Evolutionary conservation across 305 asterid genomes (phyloP).

Genomic region (Lippia alba): DNA sequence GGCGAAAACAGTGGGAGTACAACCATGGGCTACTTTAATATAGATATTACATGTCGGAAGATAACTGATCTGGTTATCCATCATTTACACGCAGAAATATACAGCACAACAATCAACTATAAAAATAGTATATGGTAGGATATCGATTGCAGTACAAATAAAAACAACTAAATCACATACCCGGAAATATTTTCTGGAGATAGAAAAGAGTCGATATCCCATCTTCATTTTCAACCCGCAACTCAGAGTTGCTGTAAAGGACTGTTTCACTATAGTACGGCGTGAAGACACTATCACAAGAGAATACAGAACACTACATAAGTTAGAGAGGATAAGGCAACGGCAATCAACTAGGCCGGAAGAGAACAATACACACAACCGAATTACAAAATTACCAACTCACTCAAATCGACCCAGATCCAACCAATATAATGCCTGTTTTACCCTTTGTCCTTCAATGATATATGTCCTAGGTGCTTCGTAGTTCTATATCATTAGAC

Average conservation of each 20-base stretch:
- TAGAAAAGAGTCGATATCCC: constrained; percentile 94
- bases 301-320: constrained; percentile 35
- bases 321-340: constrained; percentile 37
- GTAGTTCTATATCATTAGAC: too few relatives aligned
- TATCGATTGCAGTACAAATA: constrained; percentile 11
- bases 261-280: constrained; percentile 99
- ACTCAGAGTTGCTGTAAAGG: constrained; percentile 90
- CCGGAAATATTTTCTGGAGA: constrained; percentile 98
- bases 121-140: constrained; percentile 21
- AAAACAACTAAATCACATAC: constrained; percentile 41
- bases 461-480: too few relatives aligned
- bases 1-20: not conserved
- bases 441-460: too few relatives aligned
- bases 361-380: not conserved
- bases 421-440: too few relatives aligned
- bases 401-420: too few relatives aligned
- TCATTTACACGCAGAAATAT: constrained; percentile 23
- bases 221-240: constrained; percentile 96
- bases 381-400: too few relatives aligned
- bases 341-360: constrained; percentile 16
- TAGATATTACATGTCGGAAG: constrained; percentile 8
- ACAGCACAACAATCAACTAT: constrained; percentile 27
- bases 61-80: not conserved
- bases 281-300: constrained; percentile 86
- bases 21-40: not conserved